Base-by-base conservation (phyloP, 371 early-diverging fungal species). In the Apophysomyces ossiformis region DNA sequence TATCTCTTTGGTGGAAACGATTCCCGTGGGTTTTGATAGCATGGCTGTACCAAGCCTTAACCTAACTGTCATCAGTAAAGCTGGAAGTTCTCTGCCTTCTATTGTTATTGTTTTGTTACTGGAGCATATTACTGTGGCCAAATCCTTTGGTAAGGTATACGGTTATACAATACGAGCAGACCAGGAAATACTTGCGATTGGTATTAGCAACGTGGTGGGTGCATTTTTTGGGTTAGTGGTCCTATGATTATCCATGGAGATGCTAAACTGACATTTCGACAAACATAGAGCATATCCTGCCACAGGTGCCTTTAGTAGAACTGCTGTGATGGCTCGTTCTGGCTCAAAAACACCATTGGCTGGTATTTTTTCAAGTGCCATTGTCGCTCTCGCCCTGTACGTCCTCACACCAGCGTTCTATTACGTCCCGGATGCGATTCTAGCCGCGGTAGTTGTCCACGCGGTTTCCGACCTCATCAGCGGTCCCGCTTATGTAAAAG, bases 251-350 rank as follows among this genome's bases (percentile, higher is more conserved):
- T 57, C 21, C 21, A 46, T 65, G 15, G 12, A 15, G 39, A 35
- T 35, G 37, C 4, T 13, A 54, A 37, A 56, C 18, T 12, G 39
- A 15, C 16, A 35, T n/a, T 41, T 5, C 4, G 1, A 41, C 38
- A 43, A 43, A 60, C n/a, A 0, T 21, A 90, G 92, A 13, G 92
- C 88, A 0, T 94, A 89, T 75, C 92, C 96, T 12, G 89, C 90
- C 7, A 93, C 95, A 37, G 96, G 96, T 16, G 92, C 95, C 4
- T 95, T 97, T 69, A 92, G 93, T 15, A 89, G 97, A 61, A 90
- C 93, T 0, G 93, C 95, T 18, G 86, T 96, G 68, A 94, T 93
- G 83, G 76, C 87, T 46, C 77, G 88, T 58, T 87, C 91, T 12
- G 95, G 95, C 5, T 92, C 90, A 26, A 81, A 89, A 54, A 92